phyloP scores from a whole-genome alignment of 805 yeast genomes.

The Barnettozyma californica region DNA sequence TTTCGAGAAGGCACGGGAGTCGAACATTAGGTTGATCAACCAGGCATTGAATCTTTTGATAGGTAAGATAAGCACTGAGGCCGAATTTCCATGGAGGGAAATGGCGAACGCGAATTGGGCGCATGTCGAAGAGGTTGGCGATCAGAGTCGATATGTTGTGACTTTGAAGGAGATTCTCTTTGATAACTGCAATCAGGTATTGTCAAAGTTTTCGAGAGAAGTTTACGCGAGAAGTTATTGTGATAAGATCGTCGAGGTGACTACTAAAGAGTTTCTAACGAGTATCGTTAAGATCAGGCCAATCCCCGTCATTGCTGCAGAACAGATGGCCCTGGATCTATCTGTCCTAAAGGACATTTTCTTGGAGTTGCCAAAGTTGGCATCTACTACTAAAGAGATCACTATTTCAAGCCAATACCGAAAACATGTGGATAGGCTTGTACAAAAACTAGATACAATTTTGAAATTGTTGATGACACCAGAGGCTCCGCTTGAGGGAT shows the following conservation, averaged over 20 bases:
- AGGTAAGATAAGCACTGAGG: slow-evolving; percentile 51
- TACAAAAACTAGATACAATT: slow-evolving; percentile 50
- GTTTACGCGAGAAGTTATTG: slow-evolving; percentile 67
- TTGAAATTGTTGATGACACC: slow-evolving; percentile 64
- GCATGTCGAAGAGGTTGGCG: slow-evolving; percentile 55
- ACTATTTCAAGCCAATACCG: slow-evolving; percentile 27
- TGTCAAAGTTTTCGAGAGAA: slow-evolving; percentile 60
- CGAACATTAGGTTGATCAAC: slow-evolving; percentile 54
- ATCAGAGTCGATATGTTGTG: slow-evolving; percentile 63
- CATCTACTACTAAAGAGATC: slow-evolving; percentile 12
- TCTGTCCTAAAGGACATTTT: slow-evolving; percentile 57
- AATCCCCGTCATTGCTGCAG: slow-evolving; percentile 62
- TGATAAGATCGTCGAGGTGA: slow-evolving; percentile 67
- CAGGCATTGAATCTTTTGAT: slow-evolving; percentile 52
- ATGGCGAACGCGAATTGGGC: slow-evolving; percentile 76
- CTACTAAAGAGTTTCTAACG: slow-evolving; percentile 49
- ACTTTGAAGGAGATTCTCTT: slow-evolving; percentile 47
- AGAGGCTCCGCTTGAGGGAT: slow-evolving; percentile 55
- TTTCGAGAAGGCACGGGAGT: slow-evolving; percentile 52
- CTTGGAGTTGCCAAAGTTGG: slow-evolving; percentile 18
- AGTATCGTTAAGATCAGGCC: slow-evolving; percentile 63
- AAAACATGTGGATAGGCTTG: slow-evolving; percentile 39
- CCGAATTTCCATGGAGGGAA: slow-evolving; percentile 77
- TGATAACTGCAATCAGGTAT: slow-evolving; percentile 40
- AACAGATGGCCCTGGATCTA: slow-evolving; percentile 74